Percentiles rank a stretch among this genome's conserved stretches.
Conservation (phyloP, 2,329 filamentous ascomycete species). For the Stagonosporopsis cucurbitacearum region DNA sequence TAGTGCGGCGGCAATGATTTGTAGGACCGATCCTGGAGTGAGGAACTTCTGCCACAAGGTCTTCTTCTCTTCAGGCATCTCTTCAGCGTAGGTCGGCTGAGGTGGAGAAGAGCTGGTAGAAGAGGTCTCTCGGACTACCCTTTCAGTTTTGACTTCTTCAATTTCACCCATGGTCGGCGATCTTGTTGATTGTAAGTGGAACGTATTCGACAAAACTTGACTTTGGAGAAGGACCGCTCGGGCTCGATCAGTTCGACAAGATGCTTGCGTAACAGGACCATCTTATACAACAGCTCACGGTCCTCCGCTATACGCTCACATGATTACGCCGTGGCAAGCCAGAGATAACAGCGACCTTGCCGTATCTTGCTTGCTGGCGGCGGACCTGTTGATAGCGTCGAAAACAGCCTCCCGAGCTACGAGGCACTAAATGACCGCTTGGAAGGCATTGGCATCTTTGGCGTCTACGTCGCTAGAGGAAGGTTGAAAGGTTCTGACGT, state of each 20-base stretch:
- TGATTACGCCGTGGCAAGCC: conserved; percentile 22
- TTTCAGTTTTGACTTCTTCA: conserved; percentile 24
- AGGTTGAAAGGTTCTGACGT: conserved; percentile 27
- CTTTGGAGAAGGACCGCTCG: not conserved
- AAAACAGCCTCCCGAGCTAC: conserved; percentile 7
- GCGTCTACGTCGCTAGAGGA: conserved; percentile 24
- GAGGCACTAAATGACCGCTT: conserved; percentile 5
- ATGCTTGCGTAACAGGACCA: conserved; percentile 7
- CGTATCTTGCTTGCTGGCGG: conserved; percentile 9
- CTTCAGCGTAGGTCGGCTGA: conserved; percentile 21
- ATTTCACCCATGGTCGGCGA: conserved; percentile 24
- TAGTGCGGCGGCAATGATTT: conserved; percentile 58
- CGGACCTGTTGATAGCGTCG: conserved; percentile 12
- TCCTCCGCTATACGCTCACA: conserved; percentile 7
- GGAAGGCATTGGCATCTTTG: conserved; percentile 29
- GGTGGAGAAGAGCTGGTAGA: conserved; percentile 20
- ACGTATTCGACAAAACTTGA: not conserved
- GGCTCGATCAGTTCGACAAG: not conserved
- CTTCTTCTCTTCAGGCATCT: conserved; percentile 23
- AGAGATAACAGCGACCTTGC: conserved; percentile 26
- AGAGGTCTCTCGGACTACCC: conserved; percentile 20
- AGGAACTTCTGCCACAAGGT: conserved; percentile 49
- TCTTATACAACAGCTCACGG: conserved; percentile 27
- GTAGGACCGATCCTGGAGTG: conserved; percentile 55
- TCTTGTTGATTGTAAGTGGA: not conserved